These are phyloP conservation scores for Camelina sativa DNA, from an alignment of 345 rosid species.

Conservation along the genomic window DNA sequence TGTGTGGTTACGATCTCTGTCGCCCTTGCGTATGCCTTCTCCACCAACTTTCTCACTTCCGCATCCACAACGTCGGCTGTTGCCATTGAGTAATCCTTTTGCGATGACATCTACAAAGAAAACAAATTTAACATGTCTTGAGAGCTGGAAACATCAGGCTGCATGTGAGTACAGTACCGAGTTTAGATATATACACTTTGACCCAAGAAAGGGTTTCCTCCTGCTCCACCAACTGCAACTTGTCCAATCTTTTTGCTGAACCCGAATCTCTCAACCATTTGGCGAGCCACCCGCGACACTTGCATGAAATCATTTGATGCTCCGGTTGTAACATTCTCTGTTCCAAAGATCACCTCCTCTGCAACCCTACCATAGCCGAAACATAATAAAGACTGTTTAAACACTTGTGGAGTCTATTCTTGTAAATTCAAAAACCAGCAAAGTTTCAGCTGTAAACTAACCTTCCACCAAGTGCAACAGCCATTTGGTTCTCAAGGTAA, in stretches of 20 bases:
- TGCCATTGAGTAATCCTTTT: slow-evolving; percentile 98
- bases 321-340: slow-evolving; percentile 95
- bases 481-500: slow-evolving; percentile 99
- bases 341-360: slow-evolving; percentile 92
- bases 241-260: slow-evolving; percentile 99
- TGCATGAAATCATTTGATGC: slow-evolving; percentile 99
- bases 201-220: slow-evolving; percentile 97
- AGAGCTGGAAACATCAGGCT: slow-evolving; percentile 6
- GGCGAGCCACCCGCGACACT: slow-evolving; percentile 98
- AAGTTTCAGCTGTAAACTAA: slow-evolving; percentile 28
- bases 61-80: slow-evolving; percentile 93
- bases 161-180: neutral
- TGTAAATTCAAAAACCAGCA: neutral
- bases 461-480: slow-evolving; percentile 99
- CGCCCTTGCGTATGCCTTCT: slow-evolving; percentile 76
- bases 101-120: slow-evolving; percentile 75
- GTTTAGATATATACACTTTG: slow-evolving; percentile 46
- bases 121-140: neutral
- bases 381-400: slow-evolving; percentile 5
- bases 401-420: neutral
- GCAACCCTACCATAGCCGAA: slow-evolving; percentile 63
- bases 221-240: slow-evolving; percentile 89
- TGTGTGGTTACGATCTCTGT: slow-evolving; percentile 73
- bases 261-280: slow-evolving; percentile 98
- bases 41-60: slow-evolving; percentile 90